Evolutionary conservation across 306 rosid species (phyloP).

Genomic region (Mucuna pruriens): DNA sequence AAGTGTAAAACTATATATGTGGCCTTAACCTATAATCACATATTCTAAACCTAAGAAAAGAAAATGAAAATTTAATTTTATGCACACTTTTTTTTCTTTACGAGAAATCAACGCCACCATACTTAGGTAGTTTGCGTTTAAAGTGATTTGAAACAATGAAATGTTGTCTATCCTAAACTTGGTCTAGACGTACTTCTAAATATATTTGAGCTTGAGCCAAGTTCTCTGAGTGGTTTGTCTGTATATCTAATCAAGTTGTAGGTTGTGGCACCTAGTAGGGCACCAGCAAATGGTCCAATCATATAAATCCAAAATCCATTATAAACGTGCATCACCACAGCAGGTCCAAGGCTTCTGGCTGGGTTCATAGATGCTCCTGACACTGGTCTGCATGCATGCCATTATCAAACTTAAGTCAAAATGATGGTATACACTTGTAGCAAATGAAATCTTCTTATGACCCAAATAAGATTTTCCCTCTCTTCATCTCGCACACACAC

Average conservation of each 20-base stretch:
- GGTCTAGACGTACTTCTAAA: slow-evolving; percentile 40
- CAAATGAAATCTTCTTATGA: neutral
- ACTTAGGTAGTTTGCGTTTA: neutral
- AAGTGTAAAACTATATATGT: no score
- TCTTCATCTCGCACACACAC: neutral
- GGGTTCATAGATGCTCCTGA: slow-evolving; percentile 86
- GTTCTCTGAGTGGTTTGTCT: slow-evolving; percentile 57
- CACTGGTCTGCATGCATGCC: slow-evolving; percentile 51
- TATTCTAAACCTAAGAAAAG: no score
- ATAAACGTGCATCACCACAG: slow-evolving; percentile 51
- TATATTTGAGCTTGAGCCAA: slow-evolving; percentile 42
- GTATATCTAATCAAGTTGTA: slow-evolving; percentile 61
- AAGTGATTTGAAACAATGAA: neutral
- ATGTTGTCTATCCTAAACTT: neutral
- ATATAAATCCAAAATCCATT: slow-evolving; percentile 59
- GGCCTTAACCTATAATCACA: no score
- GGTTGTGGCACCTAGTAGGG: slow-evolving; percentile 54
- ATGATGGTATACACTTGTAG: neutral
- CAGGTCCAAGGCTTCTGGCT: slow-evolving; percentile 76
- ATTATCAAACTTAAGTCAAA: slow-evolving; percentile 10
- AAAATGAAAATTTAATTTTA: no score
- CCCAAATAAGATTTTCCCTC: neutral
- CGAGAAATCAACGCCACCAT: neutral
- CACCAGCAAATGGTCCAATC: slow-evolving; percentile 55
- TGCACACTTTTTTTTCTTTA: no score